phyloP scores from a whole-genome alignment of 352 stramenopile genomes.

The Phytopythium litorale region DNA sequence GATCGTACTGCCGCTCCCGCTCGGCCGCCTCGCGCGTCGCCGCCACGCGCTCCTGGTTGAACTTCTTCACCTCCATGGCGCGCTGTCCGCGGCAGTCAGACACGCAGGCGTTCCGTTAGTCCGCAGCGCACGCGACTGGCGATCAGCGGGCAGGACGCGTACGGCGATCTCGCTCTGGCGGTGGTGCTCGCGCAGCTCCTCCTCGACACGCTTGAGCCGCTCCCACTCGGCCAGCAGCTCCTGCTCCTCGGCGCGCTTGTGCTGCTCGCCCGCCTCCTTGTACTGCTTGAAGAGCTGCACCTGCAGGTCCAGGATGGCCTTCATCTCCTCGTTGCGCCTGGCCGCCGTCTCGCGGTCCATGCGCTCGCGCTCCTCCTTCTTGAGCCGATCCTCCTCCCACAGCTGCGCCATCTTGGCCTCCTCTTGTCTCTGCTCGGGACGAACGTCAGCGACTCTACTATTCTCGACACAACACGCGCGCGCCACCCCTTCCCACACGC shows the following conservation, averaged over 20 bases:
- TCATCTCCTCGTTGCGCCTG: conserved; percentile 68
- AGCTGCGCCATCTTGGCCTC: conserved; percentile 64
- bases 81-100: conserved; percentile 16
- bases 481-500: no score
- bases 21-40: conserved; percentile 31
- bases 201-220: conserved; percentile 52
- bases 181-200: conserved; percentile 47
- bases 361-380: conserved; percentile 71
- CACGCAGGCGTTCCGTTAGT: background rate
- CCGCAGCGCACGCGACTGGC: no score
- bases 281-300: conserved; percentile 57
- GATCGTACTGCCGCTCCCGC: conserved; percentile 67
- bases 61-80: conserved; percentile 67
- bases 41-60: conserved; percentile 68
- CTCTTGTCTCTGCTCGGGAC: conserved; percentile 21
- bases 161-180: conserved; percentile 56
- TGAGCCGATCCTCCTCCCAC: conserved; percentile 65
- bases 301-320: conserved; percentile 70
- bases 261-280: conserved; percentile 28
- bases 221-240: conserved; percentile 64
- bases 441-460: background rate
- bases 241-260: conserved; percentile 40
- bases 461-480: background rate
- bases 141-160: background rate
- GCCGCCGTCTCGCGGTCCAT: conserved; percentile 38